Percentiles rank a stretch among this genome's conserved stretches.
Conservation (phyloP, 305 asterid genomes). For the Fraxinus dipetala region DNA sequence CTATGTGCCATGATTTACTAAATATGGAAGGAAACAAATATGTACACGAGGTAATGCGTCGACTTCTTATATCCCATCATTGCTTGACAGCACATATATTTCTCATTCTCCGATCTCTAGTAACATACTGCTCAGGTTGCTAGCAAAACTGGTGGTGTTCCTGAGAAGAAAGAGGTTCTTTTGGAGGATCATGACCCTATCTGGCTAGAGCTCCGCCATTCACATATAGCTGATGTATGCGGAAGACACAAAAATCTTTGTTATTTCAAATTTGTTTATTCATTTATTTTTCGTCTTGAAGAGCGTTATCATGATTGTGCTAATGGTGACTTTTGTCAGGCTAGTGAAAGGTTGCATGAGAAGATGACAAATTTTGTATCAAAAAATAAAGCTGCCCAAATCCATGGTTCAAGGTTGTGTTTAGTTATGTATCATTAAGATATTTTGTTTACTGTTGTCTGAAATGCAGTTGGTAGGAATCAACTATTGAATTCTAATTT, state of each 20-base stretch:
- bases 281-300: constrained; percentile 16
- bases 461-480: not conserved
- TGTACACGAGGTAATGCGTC: constrained; percentile 74
- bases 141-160: constrained; percentile 68
- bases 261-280: not conserved
- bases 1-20: constrained; percentile 96
- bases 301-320: not conserved
- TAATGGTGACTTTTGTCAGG: constrained; percentile 55
- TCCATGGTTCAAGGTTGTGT: constrained; percentile 88
- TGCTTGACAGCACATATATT: constrained; percentile 19
- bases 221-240: constrained; percentile 98
- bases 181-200: constrained; percentile 98
- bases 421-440: constrained; percentile 20
- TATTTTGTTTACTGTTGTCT: constrained; percentile 24
- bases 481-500: constrained; percentile 2
- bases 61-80: constrained; percentile 9
- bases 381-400: constrained; percentile 97
- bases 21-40: constrained; percentile 97
- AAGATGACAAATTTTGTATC: constrained; percentile 94
- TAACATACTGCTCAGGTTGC: constrained; percentile 60
- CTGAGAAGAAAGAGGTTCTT: constrained; percentile 95
- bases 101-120: constrained; percentile 11
- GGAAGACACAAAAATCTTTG: constrained; percentile 15
- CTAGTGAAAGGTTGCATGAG: constrained; percentile 86
- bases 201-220: constrained; percentile 98